Percentiles rank a stretch among this genome's conserved stretches.
These are phyloP conservation scores for Talaromyces adpressus DNA, from an alignment of 495 filamentous ascomycete species.

Conservation along the genomic window DNA sequence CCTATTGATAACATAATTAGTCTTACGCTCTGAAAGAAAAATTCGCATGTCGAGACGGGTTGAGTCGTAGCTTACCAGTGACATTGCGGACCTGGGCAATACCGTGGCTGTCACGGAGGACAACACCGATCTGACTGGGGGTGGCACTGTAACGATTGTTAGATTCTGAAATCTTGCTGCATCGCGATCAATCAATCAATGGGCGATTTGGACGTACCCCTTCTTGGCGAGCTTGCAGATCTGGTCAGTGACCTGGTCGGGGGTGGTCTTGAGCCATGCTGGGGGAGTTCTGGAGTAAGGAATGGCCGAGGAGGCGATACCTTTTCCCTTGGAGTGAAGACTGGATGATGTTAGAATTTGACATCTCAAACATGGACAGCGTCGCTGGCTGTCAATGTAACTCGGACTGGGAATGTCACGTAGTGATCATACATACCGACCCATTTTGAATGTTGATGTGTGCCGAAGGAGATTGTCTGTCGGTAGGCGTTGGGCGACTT, in stretches of 20 bases:
- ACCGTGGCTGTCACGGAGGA: constrained; percentile 94
- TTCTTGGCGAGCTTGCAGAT: constrained; percentile 98
- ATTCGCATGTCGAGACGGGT: background rate
- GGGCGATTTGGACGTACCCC: constrained; percentile 37
- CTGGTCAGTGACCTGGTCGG: constrained; percentile 89
- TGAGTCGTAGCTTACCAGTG: constrained; percentile 63
- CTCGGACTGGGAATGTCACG: background rate
- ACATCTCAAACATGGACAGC: background rate
- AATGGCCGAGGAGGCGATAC: constrained; percentile 88
- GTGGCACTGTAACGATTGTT: constrained; percentile 51
- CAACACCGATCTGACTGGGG: constrained; percentile 96
- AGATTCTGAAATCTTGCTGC: background rate
- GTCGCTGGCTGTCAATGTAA: background rate
- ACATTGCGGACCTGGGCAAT: constrained; percentile 95
- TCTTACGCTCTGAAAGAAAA: background rate
- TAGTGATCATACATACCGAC: constrained; percentile 1
- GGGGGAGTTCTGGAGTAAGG: constrained; percentile 92
- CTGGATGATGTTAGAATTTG: constrained; percentile 41
- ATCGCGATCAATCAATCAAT: background rate
- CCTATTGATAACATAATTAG: constrained; percentile 45
- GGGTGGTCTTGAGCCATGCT: constrained; percentile 87
- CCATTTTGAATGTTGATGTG: constrained; percentile 14
- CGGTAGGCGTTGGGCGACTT: constrained; percentile 13
- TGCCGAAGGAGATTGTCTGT: constrained; percentile 33
- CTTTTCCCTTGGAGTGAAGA: constrained; percentile 99